Evolutionary conservation across 2,329 filamentous ascomycete genomes (phyloP).

Genomic region (Trichoderma sp.): DNA sequence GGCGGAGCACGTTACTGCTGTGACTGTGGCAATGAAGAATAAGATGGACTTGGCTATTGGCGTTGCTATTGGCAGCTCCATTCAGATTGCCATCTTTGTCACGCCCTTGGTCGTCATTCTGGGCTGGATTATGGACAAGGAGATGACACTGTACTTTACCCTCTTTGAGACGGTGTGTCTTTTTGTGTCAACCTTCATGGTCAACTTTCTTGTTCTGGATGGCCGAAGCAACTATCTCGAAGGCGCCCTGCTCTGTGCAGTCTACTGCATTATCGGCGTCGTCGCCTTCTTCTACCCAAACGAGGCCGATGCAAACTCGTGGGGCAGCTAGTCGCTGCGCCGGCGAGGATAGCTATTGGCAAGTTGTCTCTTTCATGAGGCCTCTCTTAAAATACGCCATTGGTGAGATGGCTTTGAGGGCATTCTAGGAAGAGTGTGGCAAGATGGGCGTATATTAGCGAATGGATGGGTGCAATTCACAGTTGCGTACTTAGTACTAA

Average conservation of each 20-base stretch:
- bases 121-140: conserved; percentile 64
- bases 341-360: neutral
- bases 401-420: conserved; percentile 1
- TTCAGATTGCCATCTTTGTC: conserved; percentile 70
- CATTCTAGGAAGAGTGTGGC: neutral
- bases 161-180: conserved; percentile 85
- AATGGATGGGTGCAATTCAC: too few relatives aligned
- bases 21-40: conserved; percentile 69
- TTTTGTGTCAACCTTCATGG: conserved; percentile 79
- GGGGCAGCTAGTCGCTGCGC: conserved; percentile 27
- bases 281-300: conserved; percentile 65
- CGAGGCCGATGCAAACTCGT: conserved; percentile 44
- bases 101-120: conserved; percentile 68
- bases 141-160: conserved; percentile 82
- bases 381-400: neutral
- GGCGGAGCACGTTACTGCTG: conserved; percentile 68
- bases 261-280: conserved; percentile 65
- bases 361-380: neutral
- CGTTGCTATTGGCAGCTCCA: conserved; percentile 66
- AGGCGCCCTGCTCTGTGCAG: conserved; percentile 64
- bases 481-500: neutral
- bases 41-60: conserved; percentile 75
- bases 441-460: neutral
- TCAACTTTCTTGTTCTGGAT: conserved; percentile 83
- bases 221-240: conserved; percentile 85